A percentile compares a stretch with the other conserved stretches of the same genome.
Conservation (phyloP, 148 eudicot species). For the Euryodendron excelsum region DNA sequence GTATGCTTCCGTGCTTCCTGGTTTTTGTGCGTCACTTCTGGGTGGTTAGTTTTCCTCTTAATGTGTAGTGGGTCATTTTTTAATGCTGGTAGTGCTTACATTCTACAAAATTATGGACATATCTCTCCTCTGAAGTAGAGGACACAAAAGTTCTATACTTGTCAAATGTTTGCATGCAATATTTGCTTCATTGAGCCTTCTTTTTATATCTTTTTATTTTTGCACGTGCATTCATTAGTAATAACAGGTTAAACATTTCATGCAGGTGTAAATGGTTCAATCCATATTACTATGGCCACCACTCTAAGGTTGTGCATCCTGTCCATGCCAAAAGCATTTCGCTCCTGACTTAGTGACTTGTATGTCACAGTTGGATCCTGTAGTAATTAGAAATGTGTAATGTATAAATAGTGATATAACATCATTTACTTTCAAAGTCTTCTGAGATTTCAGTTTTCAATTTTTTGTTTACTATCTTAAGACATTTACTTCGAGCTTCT, state of each 20-base stretch:
- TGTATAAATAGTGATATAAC: neutral
- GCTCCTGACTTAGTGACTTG: neutral
- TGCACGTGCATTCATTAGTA: neutral
- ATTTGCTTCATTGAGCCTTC: neutral
- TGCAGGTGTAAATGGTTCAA: slow-evolving; percentile 24
- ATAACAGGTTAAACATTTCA: neutral
- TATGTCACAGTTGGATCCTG: neutral
- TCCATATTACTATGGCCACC: slow-evolving; percentile 19
- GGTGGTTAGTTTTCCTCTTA: slow-evolving; percentile 12
- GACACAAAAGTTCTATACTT: neutral
- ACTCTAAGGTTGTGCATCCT: slow-evolving; percentile 12
- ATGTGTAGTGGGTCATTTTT: neutral
- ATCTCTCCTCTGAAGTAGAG: neutral
- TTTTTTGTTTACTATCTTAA: neutral
- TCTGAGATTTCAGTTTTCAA: neutral
- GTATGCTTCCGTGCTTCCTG: slow-evolving; percentile 20
- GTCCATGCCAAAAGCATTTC: neutral
- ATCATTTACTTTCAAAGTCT: neutral
- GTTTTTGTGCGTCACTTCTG: slow-evolving; percentile 18
- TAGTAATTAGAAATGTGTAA: neutral
- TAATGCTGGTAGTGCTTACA: neutral
- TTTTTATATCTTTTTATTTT: neutral
- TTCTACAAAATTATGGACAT: neutral
- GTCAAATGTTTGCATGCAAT: too few species aligned
- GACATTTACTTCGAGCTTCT: neutral